phyloP scores from a whole-genome alignment of 345 rosid genomes.

The Garcia nutans region DNA sequence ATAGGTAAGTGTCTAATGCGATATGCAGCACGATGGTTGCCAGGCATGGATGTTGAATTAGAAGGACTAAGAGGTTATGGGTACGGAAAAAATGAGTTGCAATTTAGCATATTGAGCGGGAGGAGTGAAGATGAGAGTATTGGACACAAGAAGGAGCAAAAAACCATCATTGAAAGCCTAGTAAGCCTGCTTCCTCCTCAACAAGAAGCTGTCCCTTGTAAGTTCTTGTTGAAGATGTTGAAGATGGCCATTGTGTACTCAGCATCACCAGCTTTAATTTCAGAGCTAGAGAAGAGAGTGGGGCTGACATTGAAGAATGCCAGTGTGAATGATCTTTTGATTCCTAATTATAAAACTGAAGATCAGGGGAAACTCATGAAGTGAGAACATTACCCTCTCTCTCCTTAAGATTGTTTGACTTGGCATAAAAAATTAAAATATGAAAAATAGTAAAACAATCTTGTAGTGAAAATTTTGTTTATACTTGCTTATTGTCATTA shows the following conservation, averaged over 20 bases:
- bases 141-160: slow-evolving; percentile 48
- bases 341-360: slow-evolving; percentile 58
- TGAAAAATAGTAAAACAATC: not conserved
- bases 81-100: slow-evolving; percentile 56
- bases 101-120: slow-evolving; percentile 45
- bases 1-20: slow-evolving; percentile 58
- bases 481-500: slow-evolving; percentile 12
- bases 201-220: slow-evolving; percentile 59
- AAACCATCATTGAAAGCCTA: slow-evolving; percentile 61
- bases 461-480: not conserved
- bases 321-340: slow-evolving; percentile 65
- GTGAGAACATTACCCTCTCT: slow-evolving; percentile 41
- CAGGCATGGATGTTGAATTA: slow-evolving; percentile 46
- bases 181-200: slow-evolving; percentile 67
- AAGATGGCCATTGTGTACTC: slow-evolving; percentile 66
- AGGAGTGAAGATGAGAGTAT: slow-evolving; percentile 39
- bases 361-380: slow-evolving; percentile 46
- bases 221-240: slow-evolving; percentile 68
- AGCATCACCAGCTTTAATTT: slow-evolving; percentile 67
- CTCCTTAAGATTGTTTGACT: slow-evolving; percentile 14
- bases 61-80: slow-evolving; percentile 64
- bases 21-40: slow-evolving; percentile 60
- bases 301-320: slow-evolving; percentile 66
- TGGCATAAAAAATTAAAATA: not conserved
- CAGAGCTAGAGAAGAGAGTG: slow-evolving; percentile 75